A percentile compares a stretch with the other conserved stretches of the same genome.
Evolutionary conservation across 1,284 basidiomycete genomes (phyloP).

Genomic region (Caloboletus firmus): DNA sequence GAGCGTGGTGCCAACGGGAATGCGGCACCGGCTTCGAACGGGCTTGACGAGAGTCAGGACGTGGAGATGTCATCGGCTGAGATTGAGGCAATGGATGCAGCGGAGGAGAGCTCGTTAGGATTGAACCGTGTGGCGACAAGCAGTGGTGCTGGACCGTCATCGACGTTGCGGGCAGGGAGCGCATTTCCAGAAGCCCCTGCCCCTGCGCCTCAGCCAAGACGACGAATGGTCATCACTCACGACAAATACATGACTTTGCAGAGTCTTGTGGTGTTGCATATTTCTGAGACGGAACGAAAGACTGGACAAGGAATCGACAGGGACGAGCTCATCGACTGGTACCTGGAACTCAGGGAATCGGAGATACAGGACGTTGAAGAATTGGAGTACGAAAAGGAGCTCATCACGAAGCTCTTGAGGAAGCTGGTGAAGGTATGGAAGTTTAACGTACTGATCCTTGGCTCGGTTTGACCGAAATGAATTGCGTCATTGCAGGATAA

Average conservation of each 20-base stretch:
- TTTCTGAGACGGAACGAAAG: conserved; percentile 77
- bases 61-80: conserved; percentile 64
- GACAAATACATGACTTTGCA: conserved; percentile 93
- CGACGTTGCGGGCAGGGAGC: conserved; percentile 43
- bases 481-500: conserved; percentile 60
- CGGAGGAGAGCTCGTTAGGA: conserved; percentile 54
- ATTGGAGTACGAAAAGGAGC: conserved; percentile 88
- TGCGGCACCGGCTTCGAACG: conserved; percentile 29
- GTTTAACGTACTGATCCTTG: not conserved
- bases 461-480: not conserved
- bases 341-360: conserved; percentile 86
- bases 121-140: conserved; percentile 35
- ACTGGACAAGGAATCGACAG: conserved; percentile 79
- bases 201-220: conserved; percentile 48
- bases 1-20: conserved; percentile 43
- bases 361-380: conserved; percentile 85
- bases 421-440: conserved; percentile 86
- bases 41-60: conserved; percentile 54
- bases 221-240: conserved; percentile 90
- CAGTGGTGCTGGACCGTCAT: conserved; percentile 37
- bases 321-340: conserved; percentile 95
- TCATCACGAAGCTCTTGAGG: conserved; percentile 86
- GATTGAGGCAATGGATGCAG: conserved; percentile 57
- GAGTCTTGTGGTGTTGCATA: conserved; percentile 82
- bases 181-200: conserved; percentile 38